phyloP scores from a whole-genome alignment of 192 early-diverging fungal species.

The Diversispora eburnea region DNA sequence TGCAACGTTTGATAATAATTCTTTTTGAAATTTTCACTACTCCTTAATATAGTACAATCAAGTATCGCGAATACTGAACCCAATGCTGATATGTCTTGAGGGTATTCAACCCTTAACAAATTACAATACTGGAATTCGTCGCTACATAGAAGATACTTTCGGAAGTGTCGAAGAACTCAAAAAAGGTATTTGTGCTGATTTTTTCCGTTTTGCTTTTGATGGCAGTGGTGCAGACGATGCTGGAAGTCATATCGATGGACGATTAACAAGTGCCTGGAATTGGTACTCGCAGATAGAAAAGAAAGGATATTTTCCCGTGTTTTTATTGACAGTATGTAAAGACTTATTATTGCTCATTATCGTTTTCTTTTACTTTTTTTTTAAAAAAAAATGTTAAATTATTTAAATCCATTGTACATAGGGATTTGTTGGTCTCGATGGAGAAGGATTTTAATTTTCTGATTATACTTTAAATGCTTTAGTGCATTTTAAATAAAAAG shows the following conservation, averaged over 20 bases:
- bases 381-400: slow-evolving; percentile 36
- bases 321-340: slow-evolving; percentile 67
- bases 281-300: slow-evolving; percentile 88
- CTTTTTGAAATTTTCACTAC: not conserved
- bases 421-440: slow-evolving; percentile 78
- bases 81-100: slow-evolving; percentile 73
- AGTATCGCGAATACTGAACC: slow-evolving; percentile 92
- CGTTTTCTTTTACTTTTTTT: too few species aligned
- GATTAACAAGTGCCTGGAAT: slow-evolving; percentile 90
- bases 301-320: slow-evolving; percentile 88
- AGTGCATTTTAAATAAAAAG: too few species aligned
- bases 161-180: slow-evolving; percentile 57
- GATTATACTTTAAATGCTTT: too few species aligned
- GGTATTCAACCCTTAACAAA: slow-evolving; percentile 60
- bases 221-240: slow-evolving; percentile 94
- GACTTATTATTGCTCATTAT: too few species aligned
- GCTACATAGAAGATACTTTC: slow-evolving; percentile 71
- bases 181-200: slow-evolving; percentile 83
- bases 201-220: slow-evolving; percentile 96
- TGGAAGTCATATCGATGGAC: slow-evolving; percentile 92
- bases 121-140: slow-evolving; percentile 53
- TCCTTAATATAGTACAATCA: slow-evolving; percentile 77
- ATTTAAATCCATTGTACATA: slow-evolving; percentile 28
- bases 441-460: slow-evolving; percentile 44
- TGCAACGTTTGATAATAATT: not conserved